phyloP scores from a whole-genome alignment of 306 rosid genomes.

The Sechiopsis laciniata region DNA sequence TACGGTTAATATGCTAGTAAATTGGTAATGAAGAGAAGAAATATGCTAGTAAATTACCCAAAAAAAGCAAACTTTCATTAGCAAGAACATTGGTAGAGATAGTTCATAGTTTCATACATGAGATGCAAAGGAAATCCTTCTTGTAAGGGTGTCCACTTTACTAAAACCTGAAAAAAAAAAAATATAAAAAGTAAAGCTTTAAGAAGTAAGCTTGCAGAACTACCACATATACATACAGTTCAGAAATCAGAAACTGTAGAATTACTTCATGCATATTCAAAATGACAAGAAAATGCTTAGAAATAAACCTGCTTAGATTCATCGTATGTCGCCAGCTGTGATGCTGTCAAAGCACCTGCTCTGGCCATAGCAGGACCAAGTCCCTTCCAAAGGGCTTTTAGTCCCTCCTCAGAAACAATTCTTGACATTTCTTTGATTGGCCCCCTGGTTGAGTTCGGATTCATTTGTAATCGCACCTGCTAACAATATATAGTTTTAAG shows the following conservation, averaged over 20 bases:
- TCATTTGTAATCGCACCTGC: slow-evolving; percentile 92
- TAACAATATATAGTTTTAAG: slow-evolving; percentile 32
- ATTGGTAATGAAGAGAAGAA: not conserved
- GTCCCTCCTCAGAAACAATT: slow-evolving; percentile 71
- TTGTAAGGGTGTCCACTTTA: slow-evolving; percentile 53
- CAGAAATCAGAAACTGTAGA: slow-evolving; percentile 28
- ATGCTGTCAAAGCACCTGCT: slow-evolving; percentile 89
- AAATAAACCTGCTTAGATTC: slow-evolving; percentile 87
- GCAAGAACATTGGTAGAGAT: not conserved
- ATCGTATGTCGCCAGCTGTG: slow-evolving; percentile 86
- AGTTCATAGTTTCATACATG: slow-evolving; percentile 44
- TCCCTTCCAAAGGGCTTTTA: slow-evolving; percentile 84
- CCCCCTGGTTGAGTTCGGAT: slow-evolving; percentile 46
- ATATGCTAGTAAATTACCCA: not conserved
- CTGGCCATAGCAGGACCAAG: slow-evolving; percentile 94
- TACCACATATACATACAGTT: slow-evolving; percentile 11
- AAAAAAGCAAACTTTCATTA: no score
- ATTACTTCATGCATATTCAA: slow-evolving; percentile 36
- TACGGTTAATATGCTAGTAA: not conserved
- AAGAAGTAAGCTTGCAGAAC: slow-evolving; percentile 13
- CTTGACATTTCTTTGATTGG: slow-evolving; percentile 48
- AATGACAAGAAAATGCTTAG: slow-evolving; percentile 40
- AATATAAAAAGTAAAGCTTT: slow-evolving; percentile 23
- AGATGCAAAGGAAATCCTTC: slow-evolving; percentile 81
- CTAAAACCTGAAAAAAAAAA: slow-evolving; percentile 60